Conservation (phyloP, 2,329 filamentous ascomycete genomes). For the Apiospora aurea region DNA sequence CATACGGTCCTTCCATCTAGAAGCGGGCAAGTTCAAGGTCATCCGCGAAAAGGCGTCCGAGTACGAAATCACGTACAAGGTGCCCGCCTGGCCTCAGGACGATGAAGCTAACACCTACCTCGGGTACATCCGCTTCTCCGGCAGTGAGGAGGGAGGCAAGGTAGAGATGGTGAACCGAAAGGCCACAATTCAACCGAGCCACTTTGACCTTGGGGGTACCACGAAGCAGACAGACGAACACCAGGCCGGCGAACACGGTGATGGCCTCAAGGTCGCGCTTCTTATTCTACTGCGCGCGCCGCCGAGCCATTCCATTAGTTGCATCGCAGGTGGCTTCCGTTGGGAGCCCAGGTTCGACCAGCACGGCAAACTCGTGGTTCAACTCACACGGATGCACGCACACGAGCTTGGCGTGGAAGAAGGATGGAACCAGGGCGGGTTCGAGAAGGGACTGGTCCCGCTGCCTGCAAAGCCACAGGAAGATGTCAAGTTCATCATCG, state of each 20-base stretch:
- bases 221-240: background rate
- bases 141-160: background rate
- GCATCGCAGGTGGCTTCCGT: background rate
- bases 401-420: too few relatives aligned
- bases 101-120: background rate
- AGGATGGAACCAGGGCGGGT: too few relatives aligned
- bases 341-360: background rate
- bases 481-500: constrained; percentile 38
- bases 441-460: constrained; percentile 30
- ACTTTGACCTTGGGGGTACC: background rate
- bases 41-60: background rate
- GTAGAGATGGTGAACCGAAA: background rate
- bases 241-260: background rate
- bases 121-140: background rate
- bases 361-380: background rate
- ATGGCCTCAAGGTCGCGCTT: background rate
- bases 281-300: background rate
- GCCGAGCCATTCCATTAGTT: background rate
- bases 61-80: background rate
- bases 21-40: background rate
- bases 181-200: background rate
- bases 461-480: constrained; percentile 22
- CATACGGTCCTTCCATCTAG: background rate
- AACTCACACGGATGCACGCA: too few relatives aligned
- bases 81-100: background rate